Conservation (phyloP, 1,284 basidiomycete genomes). For the Schizophyllum amplum region DNA sequence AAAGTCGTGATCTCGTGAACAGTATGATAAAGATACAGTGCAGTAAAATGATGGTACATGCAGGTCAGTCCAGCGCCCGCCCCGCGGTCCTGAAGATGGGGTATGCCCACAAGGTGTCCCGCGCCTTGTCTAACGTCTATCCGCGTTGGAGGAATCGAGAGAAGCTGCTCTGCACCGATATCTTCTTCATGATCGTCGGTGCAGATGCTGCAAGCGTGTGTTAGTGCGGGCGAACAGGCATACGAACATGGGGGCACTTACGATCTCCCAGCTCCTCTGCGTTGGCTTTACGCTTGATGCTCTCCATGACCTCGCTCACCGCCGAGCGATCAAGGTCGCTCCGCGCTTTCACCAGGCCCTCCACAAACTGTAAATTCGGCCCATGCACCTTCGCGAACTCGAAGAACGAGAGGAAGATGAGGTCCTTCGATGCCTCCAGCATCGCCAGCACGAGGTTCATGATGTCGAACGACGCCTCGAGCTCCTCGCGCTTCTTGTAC, state of each 20-base stretch:
- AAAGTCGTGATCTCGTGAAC: background rate
- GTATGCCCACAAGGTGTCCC: background rate
- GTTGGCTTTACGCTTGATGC: constrained; percentile 85
- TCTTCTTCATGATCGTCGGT: constrained; percentile 83
- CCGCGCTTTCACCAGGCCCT: constrained; percentile 82
- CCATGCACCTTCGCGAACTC: constrained; percentile 95
- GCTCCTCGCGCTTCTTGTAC: constrained; percentile 74
- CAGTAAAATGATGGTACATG: background rate
- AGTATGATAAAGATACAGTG: background rate
- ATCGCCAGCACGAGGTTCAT: constrained; percentile 82
- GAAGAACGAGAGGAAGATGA: constrained; percentile 95
- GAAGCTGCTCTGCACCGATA: constrained; percentile 67
- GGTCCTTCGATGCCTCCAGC: constrained; percentile 84
- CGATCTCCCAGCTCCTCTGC: constrained; percentile 81
- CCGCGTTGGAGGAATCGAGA: constrained; percentile 46
- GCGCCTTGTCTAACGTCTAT: too few species aligned
- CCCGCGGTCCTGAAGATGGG: background rate
- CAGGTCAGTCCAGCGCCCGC: background rate
- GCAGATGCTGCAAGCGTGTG: constrained; percentile 46
- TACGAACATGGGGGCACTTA: constrained; percentile 35
- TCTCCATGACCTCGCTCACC: constrained; percentile 92
- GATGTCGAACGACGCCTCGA: constrained; percentile 81
- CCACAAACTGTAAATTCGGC: constrained; percentile 87
- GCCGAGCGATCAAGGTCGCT: constrained; percentile 86
- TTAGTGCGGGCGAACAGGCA: constrained; percentile 6